Conservation (phyloP, 306 rosid species). For the Luffa acutangula region DNA sequence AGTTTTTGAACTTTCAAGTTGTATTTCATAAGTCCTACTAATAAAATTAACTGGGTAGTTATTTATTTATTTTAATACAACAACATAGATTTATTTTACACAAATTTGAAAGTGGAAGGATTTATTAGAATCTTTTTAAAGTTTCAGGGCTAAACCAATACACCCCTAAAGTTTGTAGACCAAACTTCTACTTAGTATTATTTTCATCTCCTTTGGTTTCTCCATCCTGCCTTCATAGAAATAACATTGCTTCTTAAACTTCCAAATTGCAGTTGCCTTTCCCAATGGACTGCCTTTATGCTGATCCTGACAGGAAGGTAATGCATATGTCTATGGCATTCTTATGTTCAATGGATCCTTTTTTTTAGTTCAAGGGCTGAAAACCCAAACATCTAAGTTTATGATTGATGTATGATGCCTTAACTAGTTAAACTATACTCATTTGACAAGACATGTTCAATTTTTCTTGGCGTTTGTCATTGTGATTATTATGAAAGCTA, state of each 20-base stretch:
- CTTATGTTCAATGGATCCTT: not conserved
- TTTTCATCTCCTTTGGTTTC: not conserved
- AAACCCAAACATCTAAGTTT: too few relatives aligned
- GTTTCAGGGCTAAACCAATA: too few relatives aligned
- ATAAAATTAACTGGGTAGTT: too few relatives aligned
- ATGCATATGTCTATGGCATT: not conserved
- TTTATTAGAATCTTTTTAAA: too few relatives aligned
- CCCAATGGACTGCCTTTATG: constrained; percentile 82
- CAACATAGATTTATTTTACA: too few relatives aligned
- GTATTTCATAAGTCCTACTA: not conserved
- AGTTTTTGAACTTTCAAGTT: not conserved
- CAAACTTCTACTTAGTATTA: not conserved
- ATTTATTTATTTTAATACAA: too few relatives aligned
- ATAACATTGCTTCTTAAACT: constrained; percentile 15
- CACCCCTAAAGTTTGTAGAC: not conserved
- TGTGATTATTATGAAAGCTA: constrained; percentile 10
- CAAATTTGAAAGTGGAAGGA: too few relatives aligned
- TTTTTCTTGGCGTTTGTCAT: not conserved
- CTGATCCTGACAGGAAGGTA: constrained; percentile 75
- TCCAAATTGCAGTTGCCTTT: constrained; percentile 61
- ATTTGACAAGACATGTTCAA: too few relatives aligned
- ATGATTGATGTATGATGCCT: too few relatives aligned
- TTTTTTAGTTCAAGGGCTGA: too few relatives aligned
- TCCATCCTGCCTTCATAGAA: not conserved
- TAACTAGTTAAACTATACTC: too few relatives aligned